Percentiles rank a stretch among this genome's conserved stretches.
These are phyloP conservation scores for Ceratocystis cacaofunesta DNA, from an alignment of 2,329 filamentous ascomycete species.

Conservation along the genomic window DNA sequence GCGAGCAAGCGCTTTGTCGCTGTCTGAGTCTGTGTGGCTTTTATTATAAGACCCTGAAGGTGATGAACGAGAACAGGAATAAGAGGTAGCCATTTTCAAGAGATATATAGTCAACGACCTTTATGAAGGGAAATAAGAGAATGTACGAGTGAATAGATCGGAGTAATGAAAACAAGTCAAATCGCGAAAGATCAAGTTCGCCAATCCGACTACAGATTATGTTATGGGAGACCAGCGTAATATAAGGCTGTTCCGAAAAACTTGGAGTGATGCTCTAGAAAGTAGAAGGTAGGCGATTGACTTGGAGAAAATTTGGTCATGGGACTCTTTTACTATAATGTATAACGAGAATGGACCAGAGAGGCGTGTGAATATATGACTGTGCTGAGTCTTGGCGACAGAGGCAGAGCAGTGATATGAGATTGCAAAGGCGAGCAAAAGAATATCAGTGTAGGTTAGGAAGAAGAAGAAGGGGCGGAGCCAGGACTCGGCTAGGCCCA, in stretches of 20 bases:
- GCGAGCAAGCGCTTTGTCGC: slow-evolving; percentile 13
- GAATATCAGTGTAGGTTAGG: no score
- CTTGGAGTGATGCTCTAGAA: background rate
- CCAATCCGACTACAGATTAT: background rate
- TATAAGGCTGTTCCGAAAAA: background rate
- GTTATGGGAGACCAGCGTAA: background rate
- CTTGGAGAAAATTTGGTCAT: slow-evolving; percentile 9
- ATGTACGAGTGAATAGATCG: background rate
- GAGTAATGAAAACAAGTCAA: background rate
- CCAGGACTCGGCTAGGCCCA: background rate
- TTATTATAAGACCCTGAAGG: slow-evolving; percentile 7
- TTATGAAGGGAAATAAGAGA: background rate
- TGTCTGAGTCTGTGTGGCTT: slow-evolving; percentile 12
- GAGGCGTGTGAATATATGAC: background rate
- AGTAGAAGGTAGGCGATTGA: background rate
- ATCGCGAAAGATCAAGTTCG: background rate
- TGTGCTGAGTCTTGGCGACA: background rate
- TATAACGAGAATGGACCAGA: background rate
- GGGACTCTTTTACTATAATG: background rate
- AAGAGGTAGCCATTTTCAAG: slow-evolving; percentile 9
- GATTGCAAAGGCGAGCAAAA: no score
- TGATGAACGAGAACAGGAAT: slow-evolving; percentile 12
- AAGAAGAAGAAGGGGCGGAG: background rate
- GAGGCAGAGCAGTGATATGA: background rate
- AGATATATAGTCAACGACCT: background rate